Percentiles rank a stretch among this genome's conserved stretches.
Evolutionary conservation across 2,329 filamentous ascomycete genomes (phyloP).

Genomic region (Diaporthe aspalathi): DNA sequence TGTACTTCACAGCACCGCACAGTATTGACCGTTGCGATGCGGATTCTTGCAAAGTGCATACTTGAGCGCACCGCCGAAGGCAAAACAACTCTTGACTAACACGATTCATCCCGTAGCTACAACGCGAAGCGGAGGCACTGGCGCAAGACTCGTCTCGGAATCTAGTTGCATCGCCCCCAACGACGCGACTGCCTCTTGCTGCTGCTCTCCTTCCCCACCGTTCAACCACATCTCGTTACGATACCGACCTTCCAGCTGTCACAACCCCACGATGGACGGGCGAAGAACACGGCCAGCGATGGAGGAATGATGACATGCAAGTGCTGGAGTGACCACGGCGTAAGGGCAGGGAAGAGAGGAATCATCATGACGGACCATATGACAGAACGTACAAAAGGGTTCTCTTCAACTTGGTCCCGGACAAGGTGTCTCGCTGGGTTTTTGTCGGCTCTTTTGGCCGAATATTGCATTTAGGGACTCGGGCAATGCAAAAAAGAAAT

Average conservation of each 20-base stretch:
- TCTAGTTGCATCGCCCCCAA: slow-evolving; percentile 77
- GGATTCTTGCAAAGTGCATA: neutral
- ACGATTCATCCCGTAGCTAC: slow-evolving; percentile 74
- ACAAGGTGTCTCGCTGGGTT: slow-evolving; percentile 39
- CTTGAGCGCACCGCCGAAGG: too few relatives aligned
- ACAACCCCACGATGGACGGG: slow-evolving; percentile 38
- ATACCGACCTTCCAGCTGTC: slow-evolving; percentile 40
- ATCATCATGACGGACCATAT: slow-evolving; percentile 37
- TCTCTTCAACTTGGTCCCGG: slow-evolving; percentile 33
- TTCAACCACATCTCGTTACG: slow-evolving; percentile 26
- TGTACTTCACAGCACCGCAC: neutral
- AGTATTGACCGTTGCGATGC: neutral
- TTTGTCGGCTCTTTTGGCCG: slow-evolving; percentile 36
- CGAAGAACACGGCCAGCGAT: slow-evolving; percentile 33
- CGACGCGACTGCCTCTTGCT: slow-evolving; percentile 37
- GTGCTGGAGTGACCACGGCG: slow-evolving; percentile 29
- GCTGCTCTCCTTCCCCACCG: slow-evolving; percentile 43
- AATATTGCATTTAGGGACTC: slow-evolving; percentile 40
- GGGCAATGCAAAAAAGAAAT: slow-evolving; percentile 38
- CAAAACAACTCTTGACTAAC: slow-evolving; percentile 11
- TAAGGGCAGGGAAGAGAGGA: slow-evolving; percentile 29
- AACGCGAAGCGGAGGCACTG: slow-evolving; percentile 99
- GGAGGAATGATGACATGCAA: neutral
- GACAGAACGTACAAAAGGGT: slow-evolving; percentile 34
- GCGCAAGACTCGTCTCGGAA: slow-evolving; percentile 99